A percentile compares a stretch with the other conserved stretches of the same genome.
Conservation (phyloP, 495 filamentous ascomycete species). For the Penicillium alfredii region DNA sequence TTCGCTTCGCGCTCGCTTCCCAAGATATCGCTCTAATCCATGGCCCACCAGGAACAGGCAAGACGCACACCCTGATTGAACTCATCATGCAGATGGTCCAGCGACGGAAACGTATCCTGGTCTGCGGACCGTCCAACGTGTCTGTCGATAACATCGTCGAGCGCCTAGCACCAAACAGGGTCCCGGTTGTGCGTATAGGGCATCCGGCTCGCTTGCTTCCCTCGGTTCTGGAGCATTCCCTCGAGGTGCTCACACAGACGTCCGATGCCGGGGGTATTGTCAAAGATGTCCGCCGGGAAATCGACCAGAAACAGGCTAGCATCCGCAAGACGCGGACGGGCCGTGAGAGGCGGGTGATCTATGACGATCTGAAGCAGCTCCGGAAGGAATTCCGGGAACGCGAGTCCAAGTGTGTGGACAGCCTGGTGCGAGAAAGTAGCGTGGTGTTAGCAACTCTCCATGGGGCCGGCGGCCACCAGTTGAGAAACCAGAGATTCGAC, state of each 20-base stretch:
- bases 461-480: constrained; percentile 81
- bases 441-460: constrained; percentile 91
- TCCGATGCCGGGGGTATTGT: constrained; percentile 87
- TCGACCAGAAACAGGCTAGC: constrained; percentile 84
- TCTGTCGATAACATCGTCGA: constrained; percentile 99
- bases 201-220: constrained; percentile 91
- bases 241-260: constrained; percentile 88
- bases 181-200: constrained; percentile 84
- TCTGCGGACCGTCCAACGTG: constrained; percentile 94
- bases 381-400: constrained; percentile 84
- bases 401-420: constrained; percentile 72
- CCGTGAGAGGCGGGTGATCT: constrained; percentile 73
- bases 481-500: constrained; percentile 78
- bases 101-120: constrained; percentile 66
- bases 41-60: constrained; percentile 92
- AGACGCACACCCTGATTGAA: constrained; percentile 96
- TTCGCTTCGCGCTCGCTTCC: constrained; percentile 78
- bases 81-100: constrained; percentile 80
- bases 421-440: constrained; percentile 67
- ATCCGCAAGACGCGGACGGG: constrained; percentile 82
- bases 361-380: constrained; percentile 75
- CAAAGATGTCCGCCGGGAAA: constrained; percentile 84
- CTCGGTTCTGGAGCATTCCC: constrained; percentile 78
- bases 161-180: constrained; percentile 70
- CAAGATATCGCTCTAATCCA: constrained; percentile 88